phyloP scores from a whole-genome alignment of 2,329 filamentous ascomycete species.

The Phaeosphaeriaceae sp. region DNA sequence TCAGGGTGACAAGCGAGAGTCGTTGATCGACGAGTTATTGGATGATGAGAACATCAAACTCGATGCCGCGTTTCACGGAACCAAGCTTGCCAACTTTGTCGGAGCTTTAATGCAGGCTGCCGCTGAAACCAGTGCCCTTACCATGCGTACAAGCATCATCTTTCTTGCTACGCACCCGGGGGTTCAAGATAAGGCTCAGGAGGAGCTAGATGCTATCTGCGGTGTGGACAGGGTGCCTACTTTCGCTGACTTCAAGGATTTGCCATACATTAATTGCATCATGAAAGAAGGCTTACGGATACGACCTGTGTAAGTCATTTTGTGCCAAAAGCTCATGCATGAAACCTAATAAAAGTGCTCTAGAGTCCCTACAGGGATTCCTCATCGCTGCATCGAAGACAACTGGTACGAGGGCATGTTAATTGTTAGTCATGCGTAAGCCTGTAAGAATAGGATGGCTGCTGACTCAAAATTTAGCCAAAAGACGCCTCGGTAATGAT shows the following conservation, averaged over 20 bases:
- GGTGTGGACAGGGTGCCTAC: conserved; percentile 23
- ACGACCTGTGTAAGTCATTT: conserved; percentile 30
- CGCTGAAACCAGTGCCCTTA: conserved; percentile 27
- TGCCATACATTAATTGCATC: conserved; percentile 40
- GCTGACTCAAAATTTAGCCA: conserved; percentile 18
- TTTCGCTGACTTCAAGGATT: conserved; percentile 31
- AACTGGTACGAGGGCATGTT: conserved; percentile 40
- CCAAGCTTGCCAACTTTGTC: conserved; percentile 25
- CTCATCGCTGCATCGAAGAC: conserved; percentile 30
- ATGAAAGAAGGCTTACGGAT: conserved; percentile 36
- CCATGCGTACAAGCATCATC: conserved; percentile 28
- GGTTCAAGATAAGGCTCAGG: conserved; percentile 28
- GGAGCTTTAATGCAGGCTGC: conserved; percentile 28
- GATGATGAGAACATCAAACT: conserved; percentile 14
- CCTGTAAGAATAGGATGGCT: background rate
- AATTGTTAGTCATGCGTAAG: conserved; percentile 20
- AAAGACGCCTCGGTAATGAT: conserved; percentile 40
- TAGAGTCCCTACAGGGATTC: conserved; percentile 30
- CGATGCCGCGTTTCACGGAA: conserved; percentile 17
- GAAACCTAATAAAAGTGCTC: conserved; percentile 7
- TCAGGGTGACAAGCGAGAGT: conserved; percentile 27
- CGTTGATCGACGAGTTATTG: conserved; percentile 34
- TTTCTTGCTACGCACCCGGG: conserved; percentile 30
- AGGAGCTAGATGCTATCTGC: conserved; percentile 26
- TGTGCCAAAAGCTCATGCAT: conserved; percentile 1